Conservation (phyloP, 2,329 filamentous ascomycete species). For the Verticillium longisporum region DNA sequence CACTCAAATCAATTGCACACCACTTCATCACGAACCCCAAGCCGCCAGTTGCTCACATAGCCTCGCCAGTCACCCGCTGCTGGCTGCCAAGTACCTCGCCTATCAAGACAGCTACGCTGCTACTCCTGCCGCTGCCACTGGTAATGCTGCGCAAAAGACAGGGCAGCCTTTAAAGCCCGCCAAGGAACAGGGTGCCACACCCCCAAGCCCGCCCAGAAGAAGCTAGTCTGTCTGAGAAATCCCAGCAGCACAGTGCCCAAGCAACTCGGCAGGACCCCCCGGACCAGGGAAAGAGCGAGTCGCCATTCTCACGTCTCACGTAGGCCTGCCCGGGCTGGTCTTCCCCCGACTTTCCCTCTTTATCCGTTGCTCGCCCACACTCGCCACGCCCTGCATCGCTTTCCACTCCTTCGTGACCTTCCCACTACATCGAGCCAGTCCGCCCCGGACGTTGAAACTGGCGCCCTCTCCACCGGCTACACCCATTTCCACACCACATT, state of each 20-base stretch:
- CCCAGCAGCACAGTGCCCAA: conserved; percentile 1
- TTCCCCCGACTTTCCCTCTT: neutral
- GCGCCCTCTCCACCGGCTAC: neutral
- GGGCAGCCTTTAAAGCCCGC: neutral
- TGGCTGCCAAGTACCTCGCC: no score
- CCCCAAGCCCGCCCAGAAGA: conserved; percentile 1
- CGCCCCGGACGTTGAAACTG: neutral
- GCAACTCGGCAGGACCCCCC: neutral
- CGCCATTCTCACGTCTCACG: neutral
- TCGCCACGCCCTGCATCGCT: neutral
- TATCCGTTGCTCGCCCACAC: neutral
- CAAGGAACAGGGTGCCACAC: neutral
- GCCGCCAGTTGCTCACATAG: neutral
- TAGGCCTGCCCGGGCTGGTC: neutral
- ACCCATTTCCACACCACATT: neutral
- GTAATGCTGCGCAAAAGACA: neutral
- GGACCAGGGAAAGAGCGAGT: neutral
- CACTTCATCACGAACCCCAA: neutral
- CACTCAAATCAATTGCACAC: neutral
- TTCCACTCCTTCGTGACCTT: neutral
- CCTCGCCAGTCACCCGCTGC: neutral
- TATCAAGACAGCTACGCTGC: no score
- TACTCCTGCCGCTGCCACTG: no score
- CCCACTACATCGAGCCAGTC: neutral
- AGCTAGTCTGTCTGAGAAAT: conserved; percentile 1